Evolutionary conservation across 805 yeast species (phyloP), one percentile per base, ranked within the genome.

Genomic region (Lipomyces japonicus): DNA sequence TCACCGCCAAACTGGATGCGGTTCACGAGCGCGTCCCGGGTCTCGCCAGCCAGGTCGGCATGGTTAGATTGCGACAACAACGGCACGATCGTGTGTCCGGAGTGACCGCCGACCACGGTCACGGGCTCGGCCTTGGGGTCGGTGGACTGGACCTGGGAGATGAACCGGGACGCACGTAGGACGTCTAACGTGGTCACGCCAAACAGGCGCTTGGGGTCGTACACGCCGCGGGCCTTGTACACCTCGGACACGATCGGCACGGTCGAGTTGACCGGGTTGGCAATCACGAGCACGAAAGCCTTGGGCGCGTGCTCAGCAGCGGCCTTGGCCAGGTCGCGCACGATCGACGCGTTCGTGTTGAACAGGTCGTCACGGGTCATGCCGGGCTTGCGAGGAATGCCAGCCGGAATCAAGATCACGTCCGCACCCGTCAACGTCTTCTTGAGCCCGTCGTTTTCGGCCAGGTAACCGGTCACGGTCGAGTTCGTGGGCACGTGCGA

Each of bases 371-470:
- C 97, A 78, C 97, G 86, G 67, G 96, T 87, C 97, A 90, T 90
- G 71, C 97, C 97, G 62, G 97, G 97, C 89, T 90, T 81, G 95
- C 86, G 76, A 95, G 97, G 64, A 51, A 90, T 95, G 77, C 97
- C 97, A 50, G 97, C 97, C 68, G 97, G 96, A 71, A 90, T 86
- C 60, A 90, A 80, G 59, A 90, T 85, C 54, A 90, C 84, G 56
- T 79, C 83, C 52, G 88, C 76, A 53, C 78, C 84, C 54, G 77
- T 74, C 62, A 84, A 75, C 46, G 96, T 91, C 61, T 75, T 75
- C 65, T 76, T 74, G 61, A 90, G 74, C 50, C 86, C 87, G 63
- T 74, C 74, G 53, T 81, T 77, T 59, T 86, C 95, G 62, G 96
- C 95, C 52, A 86, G 77, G 77, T 78, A 90, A 59, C 97, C 97